Evolutionary conservation across 257 asterid genomes (phyloP).

Genomic region (Gentiana dahurica): DNA sequence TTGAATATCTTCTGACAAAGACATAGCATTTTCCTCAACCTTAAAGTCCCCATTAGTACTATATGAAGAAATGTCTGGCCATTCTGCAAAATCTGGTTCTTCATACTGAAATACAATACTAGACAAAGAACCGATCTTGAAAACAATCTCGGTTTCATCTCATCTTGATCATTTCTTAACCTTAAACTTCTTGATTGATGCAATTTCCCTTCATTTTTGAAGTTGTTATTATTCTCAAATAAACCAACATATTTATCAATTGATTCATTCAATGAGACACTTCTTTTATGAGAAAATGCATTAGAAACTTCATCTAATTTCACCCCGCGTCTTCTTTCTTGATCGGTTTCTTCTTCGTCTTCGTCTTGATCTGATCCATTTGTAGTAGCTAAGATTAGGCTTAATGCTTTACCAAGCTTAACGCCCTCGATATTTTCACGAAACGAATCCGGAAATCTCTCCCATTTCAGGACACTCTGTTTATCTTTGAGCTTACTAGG

Average conservation of each 20-base stretch:
- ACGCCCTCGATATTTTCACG: slow-evolving; percentile 6
- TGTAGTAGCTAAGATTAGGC: slow-evolving; percentile 7
- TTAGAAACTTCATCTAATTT: slow-evolving; percentile 5
- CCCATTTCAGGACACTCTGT: slow-evolving; percentile 35
- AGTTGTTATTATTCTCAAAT: slow-evolving; percentile 24
- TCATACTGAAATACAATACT: slow-evolving; percentile 24
- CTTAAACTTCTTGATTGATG: slow-evolving; percentile 52
- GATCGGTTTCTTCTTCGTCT: not conserved
- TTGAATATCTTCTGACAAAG: not conserved
- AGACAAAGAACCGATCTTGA: slow-evolving; percentile 47
- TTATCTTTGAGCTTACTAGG: slow-evolving; percentile 61
- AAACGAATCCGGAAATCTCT: slow-evolving; percentile 12
- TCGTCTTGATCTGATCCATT: slow-evolving; percentile 3
- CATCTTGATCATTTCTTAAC: slow-evolving; percentile 32
- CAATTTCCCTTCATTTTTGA: slow-evolving; percentile 21
- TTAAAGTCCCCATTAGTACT: slow-evolving; percentile 3
- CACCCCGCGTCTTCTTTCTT: not conserved
- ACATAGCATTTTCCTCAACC: slow-evolving; percentile 8
- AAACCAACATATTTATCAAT: slow-evolving; percentile 42
- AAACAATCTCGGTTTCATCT: slow-evolving; percentile 17
- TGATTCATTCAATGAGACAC: slow-evolving; percentile 52
- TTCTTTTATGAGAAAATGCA: slow-evolving; percentile 23
- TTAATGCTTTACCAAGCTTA: slow-evolving; percentile 10
- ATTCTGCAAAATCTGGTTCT: slow-evolving; percentile 20
- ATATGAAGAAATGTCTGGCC: slow-evolving; percentile 13